phyloP scores from a whole-genome alignment of 441 rosid genomes.

The Mallotus repandus region DNA sequence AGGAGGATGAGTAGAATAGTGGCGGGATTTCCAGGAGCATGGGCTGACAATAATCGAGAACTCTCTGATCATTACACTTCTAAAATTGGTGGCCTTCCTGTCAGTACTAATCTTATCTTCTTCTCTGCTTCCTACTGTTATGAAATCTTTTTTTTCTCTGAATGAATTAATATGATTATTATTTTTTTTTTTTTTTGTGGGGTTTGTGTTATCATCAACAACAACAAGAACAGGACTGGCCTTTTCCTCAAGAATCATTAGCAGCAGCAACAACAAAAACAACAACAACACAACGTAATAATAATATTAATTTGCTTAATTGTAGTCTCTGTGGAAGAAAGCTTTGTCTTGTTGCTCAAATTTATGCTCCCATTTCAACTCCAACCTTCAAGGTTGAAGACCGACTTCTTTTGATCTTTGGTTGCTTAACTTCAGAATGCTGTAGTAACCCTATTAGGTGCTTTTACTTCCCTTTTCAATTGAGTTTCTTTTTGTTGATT shows the following conservation, averaged over 20 bases:
- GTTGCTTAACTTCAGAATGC: slow-evolving; percentile 60
- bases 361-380: slow-evolving; percentile 67
- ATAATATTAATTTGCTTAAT: slow-evolving; percentile 31
- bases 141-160: no score
- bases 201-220: no score
- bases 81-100: slow-evolving; percentile 92
- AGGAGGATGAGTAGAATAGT: slow-evolving; percentile 20
- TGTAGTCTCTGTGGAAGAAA: slow-evolving; percentile 57
- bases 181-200: no score
- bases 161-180: no score
- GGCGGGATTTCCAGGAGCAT: slow-evolving; percentile 77
- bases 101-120: slow-evolving; percentile 19
- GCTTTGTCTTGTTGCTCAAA: slow-evolving; percentile 84
- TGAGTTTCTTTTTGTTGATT: no score
- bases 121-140: neutral
- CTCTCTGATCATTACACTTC: slow-evolving; percentile 68
- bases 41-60: slow-evolving; percentile 74
- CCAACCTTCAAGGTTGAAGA: slow-evolving; percentile 46
- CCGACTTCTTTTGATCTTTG: slow-evolving; percentile 65
- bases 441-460: slow-evolving; percentile 62
- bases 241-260: slow-evolving; percentile 45
- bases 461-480: slow-evolving; percentile 2
- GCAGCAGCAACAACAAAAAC: neutral
- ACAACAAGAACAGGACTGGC: slow-evolving; percentile 60
- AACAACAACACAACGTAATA: no score